These are phyloP conservation scores for Phialophora tarda DNA, from an alignment of 2,329 filamentous ascomycete genomes.

Conservation along the genomic window DNA sequence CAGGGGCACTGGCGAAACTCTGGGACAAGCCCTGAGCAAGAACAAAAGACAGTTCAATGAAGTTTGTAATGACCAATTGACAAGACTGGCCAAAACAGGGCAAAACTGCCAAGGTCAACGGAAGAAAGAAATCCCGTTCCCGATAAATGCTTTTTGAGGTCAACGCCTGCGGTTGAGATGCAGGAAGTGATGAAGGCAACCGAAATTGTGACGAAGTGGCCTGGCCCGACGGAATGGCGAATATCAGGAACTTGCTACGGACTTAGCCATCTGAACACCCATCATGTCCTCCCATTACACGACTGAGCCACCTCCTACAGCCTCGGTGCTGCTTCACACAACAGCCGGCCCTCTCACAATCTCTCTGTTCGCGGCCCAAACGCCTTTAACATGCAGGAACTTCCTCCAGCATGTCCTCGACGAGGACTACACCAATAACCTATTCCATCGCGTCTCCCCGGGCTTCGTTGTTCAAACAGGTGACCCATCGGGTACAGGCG, in stretches of 20 bases:
- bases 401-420: conserved; percentile 95
- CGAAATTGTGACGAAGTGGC: neutral
- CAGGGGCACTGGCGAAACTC: neutral
- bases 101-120: neutral
- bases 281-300: conserved; percentile 85
- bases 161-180: neutral
- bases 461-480: conserved; percentile 94
- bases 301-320: conserved; percentile 91
- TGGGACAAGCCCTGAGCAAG: neutral
- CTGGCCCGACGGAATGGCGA: neutral
- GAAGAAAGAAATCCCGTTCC: neutral
- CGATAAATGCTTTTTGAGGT: neutral
- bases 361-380: conserved; percentile 94
- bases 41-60: neutral
- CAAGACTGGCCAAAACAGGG: neutral
- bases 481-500: conserved; percentile 80
- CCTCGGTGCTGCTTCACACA: conserved; percentile 87
- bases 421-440: conserved; percentile 90
- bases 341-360: conserved; percentile 86
- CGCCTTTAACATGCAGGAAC: conserved; percentile 88
- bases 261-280: conserved; percentile 47
- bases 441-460: conserved; percentile 91
- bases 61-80: neutral
- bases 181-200: neutral
- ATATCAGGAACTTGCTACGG: neutral